Conservation (phyloP, 345 rosid genomes). For the Boechera divaricarpa region DNA sequence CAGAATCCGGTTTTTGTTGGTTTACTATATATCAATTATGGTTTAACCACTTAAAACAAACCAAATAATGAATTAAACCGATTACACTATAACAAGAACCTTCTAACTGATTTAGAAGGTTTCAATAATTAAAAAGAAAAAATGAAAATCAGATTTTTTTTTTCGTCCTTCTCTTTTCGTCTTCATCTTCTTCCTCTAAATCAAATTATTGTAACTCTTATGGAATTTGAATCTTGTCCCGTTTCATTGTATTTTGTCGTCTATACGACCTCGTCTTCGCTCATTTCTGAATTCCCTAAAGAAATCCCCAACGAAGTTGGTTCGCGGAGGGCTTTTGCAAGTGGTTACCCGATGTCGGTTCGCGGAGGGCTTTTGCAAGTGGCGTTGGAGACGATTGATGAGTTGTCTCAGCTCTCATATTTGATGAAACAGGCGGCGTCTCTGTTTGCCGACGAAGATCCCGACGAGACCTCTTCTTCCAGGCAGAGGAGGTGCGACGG, state of each 20-base stretch:
- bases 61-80: too few species aligned
- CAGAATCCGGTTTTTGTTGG: too few species aligned
- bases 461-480: conserved; percentile 68
- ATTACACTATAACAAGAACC: too few species aligned
- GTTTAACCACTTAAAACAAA: too few species aligned
- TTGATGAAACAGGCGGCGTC: conserved; percentile 85
- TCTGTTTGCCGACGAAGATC: conserved; percentile 92
- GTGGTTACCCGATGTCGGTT: conserved; percentile 30
- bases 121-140: too few species aligned
- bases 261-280: conserved; percentile 37
- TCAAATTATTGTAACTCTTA: background rate
- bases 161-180: too few species aligned
- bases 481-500: conserved; percentile 42
- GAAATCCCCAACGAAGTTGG: background rate
- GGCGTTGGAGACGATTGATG: conserved; percentile 95
- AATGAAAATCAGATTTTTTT: too few species aligned
- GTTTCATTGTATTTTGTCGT: conserved; percentile 13
- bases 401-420: conserved; percentile 80
- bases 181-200: too few species aligned
- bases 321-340: background rate
- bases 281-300: background rate
- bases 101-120: too few species aligned
- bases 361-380: conserved; percentile 24
- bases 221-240: conserved; percentile 42
- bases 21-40: too few species aligned